Percentiles rank a stretch among this genome's conserved stretches.
These are phyloP conservation scores for Pichia manshurica DNA, from an alignment of 805 yeast species.

Conservation along the genomic window DNA sequence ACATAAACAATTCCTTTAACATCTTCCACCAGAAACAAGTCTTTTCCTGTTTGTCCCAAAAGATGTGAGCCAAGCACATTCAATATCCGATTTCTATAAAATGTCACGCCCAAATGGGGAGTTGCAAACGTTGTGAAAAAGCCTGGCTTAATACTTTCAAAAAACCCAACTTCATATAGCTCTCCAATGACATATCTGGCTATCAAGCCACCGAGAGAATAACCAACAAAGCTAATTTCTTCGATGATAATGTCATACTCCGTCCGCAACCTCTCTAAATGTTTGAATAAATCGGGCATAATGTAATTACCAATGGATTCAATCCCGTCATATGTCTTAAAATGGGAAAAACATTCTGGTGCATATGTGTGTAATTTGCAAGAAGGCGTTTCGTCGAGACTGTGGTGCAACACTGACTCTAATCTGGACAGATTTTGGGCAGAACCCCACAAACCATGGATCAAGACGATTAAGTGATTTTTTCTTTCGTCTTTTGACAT, in stretches of 20 bases:
- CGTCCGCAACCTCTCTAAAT: conserved; percentile 32
- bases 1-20: conserved; percentile 42
- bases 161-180: conserved; percentile 44
- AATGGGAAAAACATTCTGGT: conserved; percentile 60
- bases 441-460: conserved; percentile 79
- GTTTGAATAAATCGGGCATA: conserved; percentile 53
- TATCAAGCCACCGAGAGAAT: conserved; percentile 84
- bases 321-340: conserved; percentile 82
- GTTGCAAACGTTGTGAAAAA: conserved; percentile 68
- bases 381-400: conserved; percentile 28
- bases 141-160: conserved; percentile 54
- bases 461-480: conserved; percentile 60
- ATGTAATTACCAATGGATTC: conserved; percentile 66
- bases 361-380: conserved; percentile 39
- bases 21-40: conserved; percentile 52
- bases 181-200: conserved; percentile 66
- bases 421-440: conserved; percentile 50
- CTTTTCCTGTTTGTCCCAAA: conserved; percentile 67
- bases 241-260: conserved; percentile 32
- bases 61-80: conserved; percentile 50
- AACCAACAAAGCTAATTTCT: conserved; percentile 74
- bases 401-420: conserved; percentile 36
- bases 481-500: not conserved
- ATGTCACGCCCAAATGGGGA: conserved; percentile 63
- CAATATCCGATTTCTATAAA: conserved; percentile 38